phyloP scores from a whole-genome alignment of 768 basidiomycete species.

The Hydnum rufescens region DNA sequence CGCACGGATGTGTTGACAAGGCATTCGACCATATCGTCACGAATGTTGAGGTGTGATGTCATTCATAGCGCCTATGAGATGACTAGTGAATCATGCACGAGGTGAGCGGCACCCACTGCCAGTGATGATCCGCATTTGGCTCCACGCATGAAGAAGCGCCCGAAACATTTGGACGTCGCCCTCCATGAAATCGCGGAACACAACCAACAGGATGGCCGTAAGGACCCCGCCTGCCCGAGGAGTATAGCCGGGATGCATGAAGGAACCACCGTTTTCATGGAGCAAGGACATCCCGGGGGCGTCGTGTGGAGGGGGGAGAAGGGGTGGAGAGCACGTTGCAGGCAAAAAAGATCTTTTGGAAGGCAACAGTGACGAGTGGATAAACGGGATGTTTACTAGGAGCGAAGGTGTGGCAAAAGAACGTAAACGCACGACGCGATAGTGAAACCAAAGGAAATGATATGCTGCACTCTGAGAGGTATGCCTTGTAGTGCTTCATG shows the following conservation, averaged over 20 bases:
- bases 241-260: slow-evolving; percentile 20
- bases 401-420: neutral
- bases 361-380: slow-evolving; percentile 60
- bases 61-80: slow-evolving; percentile 33
- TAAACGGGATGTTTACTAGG: slow-evolving; percentile 61
- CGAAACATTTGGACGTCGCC: slow-evolving; percentile 77
- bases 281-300: slow-evolving; percentile 14
- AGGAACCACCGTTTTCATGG: slow-evolving; percentile 33
- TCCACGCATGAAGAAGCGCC: slow-evolving; percentile 29
- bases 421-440: neutral
- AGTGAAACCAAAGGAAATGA: neutral
- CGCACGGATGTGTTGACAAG: slow-evolving; percentile 47
- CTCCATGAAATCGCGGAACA: slow-evolving; percentile 66
- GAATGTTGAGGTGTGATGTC: slow-evolving; percentile 57
- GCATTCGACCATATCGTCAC: slow-evolving; percentile 59
- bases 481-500: slow-evolving; percentile 48
- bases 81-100: neutral
- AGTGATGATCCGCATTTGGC: slow-evolving; percentile 24
- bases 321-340: slow-evolving; percentile 67
- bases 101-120: too few species aligned
- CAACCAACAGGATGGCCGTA: slow-evolving; percentile 46
- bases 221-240: slow-evolving; percentile 49
- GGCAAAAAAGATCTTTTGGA: slow-evolving; percentile 71
- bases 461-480: slow-evolving; percentile 64
- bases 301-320: slow-evolving; percentile 45